Conservation (phyloP, 108 stramenopile species). For the Nannochloropsis granulata region DNA sequence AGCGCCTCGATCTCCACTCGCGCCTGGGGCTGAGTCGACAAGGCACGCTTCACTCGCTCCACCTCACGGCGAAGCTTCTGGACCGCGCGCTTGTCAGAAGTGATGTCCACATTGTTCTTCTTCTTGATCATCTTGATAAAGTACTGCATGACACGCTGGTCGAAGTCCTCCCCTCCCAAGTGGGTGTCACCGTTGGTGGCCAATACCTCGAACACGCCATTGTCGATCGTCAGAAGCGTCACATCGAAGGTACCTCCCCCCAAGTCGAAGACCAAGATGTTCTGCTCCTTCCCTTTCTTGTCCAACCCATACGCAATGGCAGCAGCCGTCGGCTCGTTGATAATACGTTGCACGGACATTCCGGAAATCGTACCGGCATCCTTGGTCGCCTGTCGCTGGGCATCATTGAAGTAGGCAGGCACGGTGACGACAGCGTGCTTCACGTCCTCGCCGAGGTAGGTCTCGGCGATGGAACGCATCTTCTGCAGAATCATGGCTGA, state of each 20-base stretch:
- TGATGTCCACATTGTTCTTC: slow-evolving; percentile 43
- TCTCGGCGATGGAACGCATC: slow-evolving; percentile 83
- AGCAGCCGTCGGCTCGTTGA: slow-evolving; percentile 97
- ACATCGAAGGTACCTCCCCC: slow-evolving; percentile 98
- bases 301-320: slow-evolving; percentile 93
- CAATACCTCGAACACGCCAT: slow-evolving; percentile 69
- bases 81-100: slow-evolving; percentile 47
- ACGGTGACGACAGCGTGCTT: slow-evolving; percentile 85
- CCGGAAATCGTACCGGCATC: slow-evolving; percentile 91
- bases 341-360: slow-evolving; percentile 75
- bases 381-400: slow-evolving; percentile 88
- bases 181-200: slow-evolving; percentile 78
- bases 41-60: slow-evolving; percentile 60
- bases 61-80: slow-evolving; percentile 53
- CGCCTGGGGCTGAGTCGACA: slow-evolving; percentile 50
- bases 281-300: slow-evolving; percentile 64
- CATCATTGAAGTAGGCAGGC: slow-evolving; percentile 95
- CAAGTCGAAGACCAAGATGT: slow-evolving; percentile 91
- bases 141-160: slow-evolving; percentile 64
- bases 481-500: slow-evolving; percentile 81
- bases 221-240: slow-evolving; percentile 81
- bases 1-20: slow-evolving; percentile 47
- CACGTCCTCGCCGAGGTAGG: slow-evolving; percentile 61
- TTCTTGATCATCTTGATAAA: slow-evolving; percentile 55
- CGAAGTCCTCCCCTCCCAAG: slow-evolving; percentile 81